Evolutionary conservation across 805 yeast genomes (phyloP), one percentile per base, ranked within the genome.

Genomic region (Candida quercuum): DNA sequence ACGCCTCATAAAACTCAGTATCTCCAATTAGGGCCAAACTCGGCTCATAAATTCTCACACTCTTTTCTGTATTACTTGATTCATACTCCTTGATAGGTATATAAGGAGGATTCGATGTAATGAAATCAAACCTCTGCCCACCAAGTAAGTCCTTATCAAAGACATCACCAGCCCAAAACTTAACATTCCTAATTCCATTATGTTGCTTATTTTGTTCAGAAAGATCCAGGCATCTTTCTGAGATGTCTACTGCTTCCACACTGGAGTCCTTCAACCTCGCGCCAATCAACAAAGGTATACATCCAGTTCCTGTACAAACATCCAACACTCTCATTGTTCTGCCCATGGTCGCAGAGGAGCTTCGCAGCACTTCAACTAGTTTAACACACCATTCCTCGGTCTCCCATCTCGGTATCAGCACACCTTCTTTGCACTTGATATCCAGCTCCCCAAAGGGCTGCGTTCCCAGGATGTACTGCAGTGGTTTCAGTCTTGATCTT

Each of bases 81-180:
- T 43, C 43, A 49, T 72, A 72, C 33, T 79, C 78, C 0, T 44
- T 33, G 2, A 22, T 7, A 0, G 86, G 76, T 6, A 89, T 80
- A 53, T 91, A 91, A 0, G 99, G 99, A 1, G 99, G 99, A 49
- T 91, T 91, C n/a, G 95, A 76, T 0, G 81, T 71, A 1, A 93
- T 53, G 3, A 91, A 37, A 41, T 81, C 83, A 14, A 66, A 54
- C 2, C 32, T 31, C 25, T 37, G 33, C 14, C 24, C 37, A 19
- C 21, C 15, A 27, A 21, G 8, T 32, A 30, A 16, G 13, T 14
- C 10, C 16, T 16, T 12, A 6, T 31, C n/a, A 23, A 42, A 44
- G 6, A 49, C 33, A 32, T 49, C 45, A 2, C 38, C 41, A 7
- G 29, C 5, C 2, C 19, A 5, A 21, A 45, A 34, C 3, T 27